Evolutionary conservation across 768 basidiomycete species (phyloP), one percentile per base, ranked within the genome.

Genomic region (Saitozyma sp.): DNA sequence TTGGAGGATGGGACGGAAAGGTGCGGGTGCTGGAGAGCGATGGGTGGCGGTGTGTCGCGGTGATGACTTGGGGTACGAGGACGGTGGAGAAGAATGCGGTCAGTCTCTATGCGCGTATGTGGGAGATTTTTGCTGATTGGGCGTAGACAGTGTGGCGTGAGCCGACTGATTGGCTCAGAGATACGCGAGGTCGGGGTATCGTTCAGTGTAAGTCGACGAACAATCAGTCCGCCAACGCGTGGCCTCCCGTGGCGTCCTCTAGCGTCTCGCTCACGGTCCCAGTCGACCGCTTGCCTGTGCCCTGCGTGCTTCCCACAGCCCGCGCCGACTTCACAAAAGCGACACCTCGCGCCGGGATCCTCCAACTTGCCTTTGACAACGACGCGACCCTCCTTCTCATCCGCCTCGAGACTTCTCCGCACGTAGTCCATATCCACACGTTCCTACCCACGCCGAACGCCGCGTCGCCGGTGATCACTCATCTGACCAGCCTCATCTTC

Each of bases 1-100:
- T 93, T 0, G 87, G 86, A 11, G 93, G 93, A 10, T 93, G 89
- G 86, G 92, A 94, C 79, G 91, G 93, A 70, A 91, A 89, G 80
- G 91, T 89, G 58, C 63, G 78, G 38, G 67, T 79, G 8, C 19
- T 77, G 6, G 78, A 79, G 54, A 66, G 63, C 40, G 76, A 77
- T 39, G 76, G 74, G 1, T 76, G 78, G 76, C 58, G 78, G 17
- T 77, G 76, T 50, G 61, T 79, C 7, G 76, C 70, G 17, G 48
- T 71, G 11, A 50, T 75, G 40, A 54, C 50, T 8, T 56, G 67
- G 50, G 54, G 55, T 16, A 53, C 29, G 1, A 61, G 45, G 50
- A 60, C 54, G 13, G 46, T 53, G 1, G 69, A 61, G 17, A 64
- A 58, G 7, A 59, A 64, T 13, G 62, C 63, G 14, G 75, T 74